Percentiles rank a stretch among this genome's conserved stretches.
These are phyloP conservation scores for Chaetomidium leptoderma DNA, from an alignment of 495 filamentous ascomycete genomes.

Conservation along the genomic window DNA sequence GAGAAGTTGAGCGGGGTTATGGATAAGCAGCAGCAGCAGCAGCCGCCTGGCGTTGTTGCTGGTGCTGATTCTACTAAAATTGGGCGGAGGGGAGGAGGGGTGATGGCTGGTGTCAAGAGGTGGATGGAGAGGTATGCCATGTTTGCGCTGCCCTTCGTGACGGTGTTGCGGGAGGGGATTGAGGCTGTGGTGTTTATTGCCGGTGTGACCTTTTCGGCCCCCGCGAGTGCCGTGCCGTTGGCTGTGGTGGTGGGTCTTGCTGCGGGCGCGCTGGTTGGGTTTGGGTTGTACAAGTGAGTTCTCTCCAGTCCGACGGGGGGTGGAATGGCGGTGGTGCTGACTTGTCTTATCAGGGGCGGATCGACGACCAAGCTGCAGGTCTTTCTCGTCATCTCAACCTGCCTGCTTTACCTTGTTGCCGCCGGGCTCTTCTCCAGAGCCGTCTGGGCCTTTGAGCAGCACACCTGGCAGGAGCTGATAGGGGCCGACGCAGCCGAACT, in stretches of 20 bases:
- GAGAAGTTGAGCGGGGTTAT: slow-evolving; percentile 54
- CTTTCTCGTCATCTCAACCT: slow-evolving; percentile 77
- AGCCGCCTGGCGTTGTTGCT: too few species aligned
- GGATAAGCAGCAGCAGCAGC: slow-evolving; percentile 43
- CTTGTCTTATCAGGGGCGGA: slow-evolving; percentile 40
- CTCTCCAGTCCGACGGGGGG: background rate
- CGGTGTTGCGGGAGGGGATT: slow-evolving; percentile 75
- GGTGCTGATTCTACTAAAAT: slow-evolving; percentile 43
- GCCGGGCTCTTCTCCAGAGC: slow-evolving; percentile 75
- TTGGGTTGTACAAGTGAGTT: slow-evolving; percentile 70
- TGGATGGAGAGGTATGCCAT: slow-evolving; percentile 74
- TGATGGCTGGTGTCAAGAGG: slow-evolving; percentile 45
- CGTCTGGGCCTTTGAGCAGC: slow-evolving; percentile 67
- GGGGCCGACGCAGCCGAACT: slow-evolving; percentile 72
- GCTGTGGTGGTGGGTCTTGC: slow-evolving; percentile 64
- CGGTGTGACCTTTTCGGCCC: slow-evolving; percentile 71
- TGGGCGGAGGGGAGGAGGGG: slow-evolving; percentile 26
- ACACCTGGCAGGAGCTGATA: slow-evolving; percentile 60
- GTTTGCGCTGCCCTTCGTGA: slow-evolving; percentile 79
- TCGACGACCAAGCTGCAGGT: slow-evolving; percentile 62
- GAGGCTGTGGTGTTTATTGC: slow-evolving; percentile 80
- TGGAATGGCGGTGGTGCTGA: background rate
- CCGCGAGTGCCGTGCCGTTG: slow-evolving; percentile 68
- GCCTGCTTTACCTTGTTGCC: slow-evolving; percentile 80
- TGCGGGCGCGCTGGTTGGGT: slow-evolving; percentile 62